These are phyloP conservation scores for Blastomyces parvus DNA, from an alignment of 2,329 filamentous ascomycete species.

Conservation along the genomic window DNA sequence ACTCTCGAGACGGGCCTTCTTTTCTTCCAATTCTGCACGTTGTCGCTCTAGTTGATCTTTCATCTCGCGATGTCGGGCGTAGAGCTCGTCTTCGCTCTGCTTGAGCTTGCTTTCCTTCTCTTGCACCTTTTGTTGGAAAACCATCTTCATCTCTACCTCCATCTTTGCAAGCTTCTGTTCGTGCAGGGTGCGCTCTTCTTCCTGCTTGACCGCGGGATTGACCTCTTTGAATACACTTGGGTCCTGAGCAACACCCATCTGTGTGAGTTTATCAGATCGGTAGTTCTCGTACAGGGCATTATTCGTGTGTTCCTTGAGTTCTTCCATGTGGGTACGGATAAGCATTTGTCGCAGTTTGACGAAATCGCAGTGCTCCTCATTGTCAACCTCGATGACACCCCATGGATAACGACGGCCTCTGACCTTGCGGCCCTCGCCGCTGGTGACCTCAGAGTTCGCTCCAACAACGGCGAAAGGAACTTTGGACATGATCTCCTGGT, in stretches of 20 bases:
- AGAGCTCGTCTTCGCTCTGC: constrained; percentile 98
- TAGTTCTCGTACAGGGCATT: constrained; percentile 99
- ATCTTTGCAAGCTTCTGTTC: constrained; percentile 99
- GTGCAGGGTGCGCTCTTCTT: constrained; percentile 94
- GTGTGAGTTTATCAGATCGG: constrained; percentile 96
- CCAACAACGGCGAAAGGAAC: constrained; percentile 97
- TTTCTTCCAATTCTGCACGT: constrained; percentile 90
- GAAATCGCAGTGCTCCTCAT: constrained; percentile 99
- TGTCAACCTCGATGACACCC: constrained; percentile 98
- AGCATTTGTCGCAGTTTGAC: constrained; percentile 99
- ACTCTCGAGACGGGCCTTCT: constrained; percentile 91
- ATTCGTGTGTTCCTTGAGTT: constrained; percentile 99
- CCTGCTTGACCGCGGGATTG: constrained; percentile 99
- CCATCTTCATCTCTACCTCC: constrained; percentile 99
- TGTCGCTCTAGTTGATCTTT: constrained; percentile 98
- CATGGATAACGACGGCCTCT: constrained; percentile 94
- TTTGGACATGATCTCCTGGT: constrained; percentile 99
- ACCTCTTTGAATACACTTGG: constrained; percentile 99
- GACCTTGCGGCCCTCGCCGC: constrained; percentile 85
- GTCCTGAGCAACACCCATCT: constrained; percentile 97
- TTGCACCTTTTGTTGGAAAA: constrained; percentile 99
- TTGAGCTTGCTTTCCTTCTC: constrained; percentile 99
- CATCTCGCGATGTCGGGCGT: constrained; percentile 97
- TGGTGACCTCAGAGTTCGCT: constrained; percentile 88
- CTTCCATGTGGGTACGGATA: constrained; percentile 99